Evolutionary conservation across 2,329 filamentous ascomycete genomes (phyloP), one percentile per base, ranked within the genome.

Genomic region (Fusarium brevicatenulatum): DNA sequence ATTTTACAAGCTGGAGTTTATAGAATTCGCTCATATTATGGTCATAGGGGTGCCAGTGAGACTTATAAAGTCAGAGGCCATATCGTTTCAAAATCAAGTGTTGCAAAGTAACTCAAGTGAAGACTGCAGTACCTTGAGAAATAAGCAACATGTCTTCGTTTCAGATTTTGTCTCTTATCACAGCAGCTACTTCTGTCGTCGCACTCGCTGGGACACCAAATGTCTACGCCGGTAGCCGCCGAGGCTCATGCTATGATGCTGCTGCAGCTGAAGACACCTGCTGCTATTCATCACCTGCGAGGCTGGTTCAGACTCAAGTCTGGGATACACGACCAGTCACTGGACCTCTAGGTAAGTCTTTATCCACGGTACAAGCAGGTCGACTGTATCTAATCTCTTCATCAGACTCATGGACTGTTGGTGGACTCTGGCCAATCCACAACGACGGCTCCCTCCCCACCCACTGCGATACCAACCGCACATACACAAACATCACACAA

Each of bases 401-500:
- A 4, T 28, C 1, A 70, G 67, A 70, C 36, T 70, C 67, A 3
- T 70, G 67, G 67, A 70, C 66, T 1, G 49, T 70, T 5, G 47
- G 57, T 2, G 67, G 67, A 2, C 66, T 70, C 5, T 70, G 53
- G 67, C 60, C 53, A 9, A 58, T 57, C 19, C 43, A 69, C 4
- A 52, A 37, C 11, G 59, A 69, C 8, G 67, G 66, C 13, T 70
- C 67, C 18, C 40, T 66, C 18, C 66, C 60, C 6, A 49, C 21
- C 28, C 36, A 37, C 32, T 70, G 67, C 39, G 67, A 70, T 3
- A 54, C 59, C 42, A 70, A 70, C 47, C 67, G 67, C 34, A 70
- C 66, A 37, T 70, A 70, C 53, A 70, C 66, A 42, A 70, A 70
- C 9, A 70, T 70, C 18, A 70, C 67, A 21, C 67, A 70, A 5